Evolutionary conservation across 345 rosid species (phyloP), one percentile per base, ranked within the genome.

Genomic region (Populus deltoides): DNA sequence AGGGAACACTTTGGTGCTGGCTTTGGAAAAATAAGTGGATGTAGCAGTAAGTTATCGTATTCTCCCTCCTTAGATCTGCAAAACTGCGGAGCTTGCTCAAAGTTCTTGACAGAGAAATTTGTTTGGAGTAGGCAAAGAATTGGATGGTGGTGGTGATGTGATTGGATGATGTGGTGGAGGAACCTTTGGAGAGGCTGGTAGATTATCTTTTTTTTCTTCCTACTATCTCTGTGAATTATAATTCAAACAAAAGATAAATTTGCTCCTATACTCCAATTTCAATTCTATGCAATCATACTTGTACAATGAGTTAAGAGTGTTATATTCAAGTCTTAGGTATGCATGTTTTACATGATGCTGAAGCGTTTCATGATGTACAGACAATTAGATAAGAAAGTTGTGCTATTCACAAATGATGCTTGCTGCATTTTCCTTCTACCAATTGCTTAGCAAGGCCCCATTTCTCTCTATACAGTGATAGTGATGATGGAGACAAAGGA

Each of bases 51-150:
- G 86, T 89, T 90, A 84, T 91, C 94, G 33, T 86, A 77, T 85
- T 95, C 99, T 16, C 93, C 98, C 36, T 84, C 99, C 35, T 47
- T 85, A 20, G 94, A 89, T 72, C 78, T 83, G 55, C 98, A 85
- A 82, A 82, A 82, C 59, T 95, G 99, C 75, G 97, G 91, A 49
- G 93, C 92, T 35, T 93, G 99, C 85, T 89, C 89, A 41, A 91
- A 91, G 85, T 83, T 87, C 67, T 83, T 95, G 80, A 84, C 87
- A 7, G 97, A 91, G 84, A 89, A 90, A 79, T 86, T 92, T 45
- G 79, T 85, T 25, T 84, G 90, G 82, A 87, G 89, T 67, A 88
- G 85, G 78, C 85, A 80, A 41, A 76, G 87, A 78, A 81, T 80
- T 68, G 43, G 35, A 33, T 4, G 35, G 35, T 33, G 5, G 35